A percentile compares a stretch with the other conserved stretches of the same genome.
phyloP scores from a whole-genome alignment of 2,329 filamentous ascomycete genomes.

The Dactylellina haptotyla region DNA sequence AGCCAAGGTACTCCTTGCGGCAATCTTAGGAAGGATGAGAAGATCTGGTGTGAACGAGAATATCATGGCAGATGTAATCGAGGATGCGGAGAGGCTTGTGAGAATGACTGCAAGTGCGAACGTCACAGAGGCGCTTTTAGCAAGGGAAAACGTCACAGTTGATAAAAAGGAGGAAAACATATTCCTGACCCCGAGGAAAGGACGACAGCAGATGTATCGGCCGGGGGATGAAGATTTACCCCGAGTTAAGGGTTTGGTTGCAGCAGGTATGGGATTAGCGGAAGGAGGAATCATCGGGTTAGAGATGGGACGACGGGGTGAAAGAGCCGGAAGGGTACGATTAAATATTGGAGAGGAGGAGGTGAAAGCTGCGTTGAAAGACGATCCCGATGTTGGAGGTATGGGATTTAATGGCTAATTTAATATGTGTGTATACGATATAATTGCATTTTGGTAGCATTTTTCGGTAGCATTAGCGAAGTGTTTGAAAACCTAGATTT shows the following conservation, averaged over 20 bases:
- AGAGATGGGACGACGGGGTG: constrained; percentile 77
- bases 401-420: constrained; percentile 70
- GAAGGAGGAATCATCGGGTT: constrained; percentile 88
- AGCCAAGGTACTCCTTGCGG: constrained; percentile 85
- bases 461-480: too few relatives aligned
- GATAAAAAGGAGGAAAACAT: constrained; percentile 57
- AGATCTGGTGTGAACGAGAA: constrained; percentile 88
- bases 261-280: constrained; percentile 81
- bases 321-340: constrained; percentile 86
- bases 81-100: constrained; percentile 80
- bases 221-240: constrained; percentile 61
- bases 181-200: constrained; percentile 59
- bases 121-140: constrained; percentile 71
- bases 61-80: constrained; percentile 85
- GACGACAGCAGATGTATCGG: constrained; percentile 57
- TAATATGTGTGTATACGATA: neutral
- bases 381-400: constrained; percentile 85
- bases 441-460: too few relatives aligned
- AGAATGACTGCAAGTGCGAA: constrained; percentile 70
- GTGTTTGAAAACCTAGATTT: too few relatives aligned
- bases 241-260: constrained; percentile 71
- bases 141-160: constrained; percentile 58
- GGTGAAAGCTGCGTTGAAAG: constrained; percentile 83
- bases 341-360: constrained; percentile 90
- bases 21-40: constrained; percentile 79